Conservation (phyloP, 78 protist genomes). For the Guillardia theta region DNA sequence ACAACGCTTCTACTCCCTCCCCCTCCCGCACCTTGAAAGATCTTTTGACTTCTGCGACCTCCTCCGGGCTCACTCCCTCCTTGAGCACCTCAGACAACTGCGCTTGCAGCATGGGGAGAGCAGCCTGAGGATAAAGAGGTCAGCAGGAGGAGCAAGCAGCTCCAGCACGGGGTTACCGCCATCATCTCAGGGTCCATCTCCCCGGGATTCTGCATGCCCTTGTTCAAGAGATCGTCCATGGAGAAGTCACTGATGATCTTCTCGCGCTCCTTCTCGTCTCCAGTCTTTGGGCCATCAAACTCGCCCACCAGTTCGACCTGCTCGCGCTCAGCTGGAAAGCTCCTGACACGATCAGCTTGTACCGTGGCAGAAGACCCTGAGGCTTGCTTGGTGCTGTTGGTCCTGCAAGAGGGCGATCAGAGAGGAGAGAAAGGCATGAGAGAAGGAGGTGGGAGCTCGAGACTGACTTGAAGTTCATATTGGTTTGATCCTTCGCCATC, state of each 20-base stretch:
- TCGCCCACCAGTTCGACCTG: neutral
- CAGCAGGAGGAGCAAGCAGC: neutral
- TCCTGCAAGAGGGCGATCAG: neutral
- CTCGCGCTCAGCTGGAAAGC: too few relatives aligned
- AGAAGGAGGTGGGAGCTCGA: too few relatives aligned
- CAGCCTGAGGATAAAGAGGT: neutral
- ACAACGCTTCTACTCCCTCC: too few relatives aligned
- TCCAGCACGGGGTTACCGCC: neutral
- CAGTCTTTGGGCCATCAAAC: neutral
- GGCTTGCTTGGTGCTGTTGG: neutral
- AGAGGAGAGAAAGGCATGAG: neutral
- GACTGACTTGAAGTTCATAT: too few relatives aligned
- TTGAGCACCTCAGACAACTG: slow-evolving; percentile 15
- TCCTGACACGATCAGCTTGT: too few relatives aligned
- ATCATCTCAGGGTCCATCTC: neutral
- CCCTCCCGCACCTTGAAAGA: too few relatives aligned
- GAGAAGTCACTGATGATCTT: neutral
- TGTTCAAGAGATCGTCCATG: neutral
- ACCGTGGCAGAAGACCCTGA: too few relatives aligned
- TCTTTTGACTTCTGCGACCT: neutral
- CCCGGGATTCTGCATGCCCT: neutral
- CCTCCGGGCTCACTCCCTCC: neutral
- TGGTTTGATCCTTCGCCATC: too few relatives aligned
- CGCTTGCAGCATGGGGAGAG: neutral
- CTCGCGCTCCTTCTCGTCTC: neutral